Conservation (phyloP, 2,329 filamentous ascomycete species). For the Claviceps maximensis region DNA sequence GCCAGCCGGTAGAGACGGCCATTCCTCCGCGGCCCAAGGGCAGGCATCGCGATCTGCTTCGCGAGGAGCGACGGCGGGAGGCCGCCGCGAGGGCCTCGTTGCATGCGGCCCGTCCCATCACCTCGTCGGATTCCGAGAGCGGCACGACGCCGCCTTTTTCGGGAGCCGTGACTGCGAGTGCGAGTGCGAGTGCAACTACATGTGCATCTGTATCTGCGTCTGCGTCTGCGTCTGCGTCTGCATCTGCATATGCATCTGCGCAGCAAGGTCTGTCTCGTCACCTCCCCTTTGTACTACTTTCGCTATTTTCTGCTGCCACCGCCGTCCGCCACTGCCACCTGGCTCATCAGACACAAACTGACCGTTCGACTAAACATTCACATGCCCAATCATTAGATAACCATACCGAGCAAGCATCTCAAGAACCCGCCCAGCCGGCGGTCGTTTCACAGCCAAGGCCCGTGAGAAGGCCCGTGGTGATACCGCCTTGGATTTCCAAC, state of each 20-base stretch:
- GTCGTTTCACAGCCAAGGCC: background rate
- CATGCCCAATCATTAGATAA: background rate
- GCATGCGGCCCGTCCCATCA: background rate
- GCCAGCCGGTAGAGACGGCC: slow-evolving; percentile 1
- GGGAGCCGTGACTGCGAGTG: no score
- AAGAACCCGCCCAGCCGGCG: background rate
- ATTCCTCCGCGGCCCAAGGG: slow-evolving; percentile 1
- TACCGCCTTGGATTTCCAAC: background rate
- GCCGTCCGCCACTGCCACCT: no score
- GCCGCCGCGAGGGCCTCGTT: background rate
- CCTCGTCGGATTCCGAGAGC: background rate
- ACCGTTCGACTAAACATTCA: no score
- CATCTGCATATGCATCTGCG: no score
- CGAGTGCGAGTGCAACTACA: no score
- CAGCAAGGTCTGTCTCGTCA: background rate
- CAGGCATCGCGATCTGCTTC: slow-evolving; percentile 2
- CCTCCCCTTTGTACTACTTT: background rate
- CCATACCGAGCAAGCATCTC: background rate
- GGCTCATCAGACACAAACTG: no score
- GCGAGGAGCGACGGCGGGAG: slow-evolving; percentile 2
- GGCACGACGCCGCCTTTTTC: background rate
- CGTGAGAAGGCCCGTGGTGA: background rate
- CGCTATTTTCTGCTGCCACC: no score
- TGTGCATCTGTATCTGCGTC: no score
- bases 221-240: no score